Base-by-base conservation (phyloP, 169 alveolate genomes). In the Theileria equi region DNA sequence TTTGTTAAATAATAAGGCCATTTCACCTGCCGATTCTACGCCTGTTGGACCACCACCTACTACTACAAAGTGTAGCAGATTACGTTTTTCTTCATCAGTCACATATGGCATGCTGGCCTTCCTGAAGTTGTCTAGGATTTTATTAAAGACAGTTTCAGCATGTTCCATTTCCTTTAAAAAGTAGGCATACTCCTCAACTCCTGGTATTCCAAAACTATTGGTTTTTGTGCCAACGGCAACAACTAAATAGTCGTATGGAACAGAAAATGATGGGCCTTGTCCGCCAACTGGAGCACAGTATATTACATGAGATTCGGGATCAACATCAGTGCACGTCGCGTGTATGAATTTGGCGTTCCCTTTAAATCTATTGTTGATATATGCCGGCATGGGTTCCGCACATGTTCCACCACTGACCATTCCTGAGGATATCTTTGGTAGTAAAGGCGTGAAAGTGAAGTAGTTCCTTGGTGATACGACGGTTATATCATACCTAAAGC, bases 21-120 rank as follows among this genome's bases (percentile, higher is more conserved):
- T 65, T 44, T 85, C 92, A n/a, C 80, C 91, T 49, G 91, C 65
- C 16, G 63, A 70, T 43, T 84, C 91, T 0, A 85, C 92, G 5
- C 92, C 92, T 1, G 92, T 85, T 21, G 92, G 92, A 8, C 92
- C 92, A 3, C 92, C 92, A 0, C 92, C 92, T 16, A 85, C 92
- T 13, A 85, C 70, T 7, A 81, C 81, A 0, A 85, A 38, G 70
- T 81, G 88, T n/a, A 80, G 45, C 19, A 80, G 26, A 0, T 82
- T 29, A 52, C 63, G 55, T 25, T 31, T 64, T 2, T 81, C 76
- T 19, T 69, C 85, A 19, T 69, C 69, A 1, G 81, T 29, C 0
- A 25, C 21, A n/a, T 48, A 55, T 13, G 82, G 80, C 35, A 65
- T 28, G 8, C 82, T 29, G 17, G 90, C 84, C 11, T 17, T 36